Evolutionary conservation across 2,329 filamentous ascomycete genomes (phyloP), one percentile per base, ranked within the genome.

Genomic region (Delphinella strobiligena): DNA sequence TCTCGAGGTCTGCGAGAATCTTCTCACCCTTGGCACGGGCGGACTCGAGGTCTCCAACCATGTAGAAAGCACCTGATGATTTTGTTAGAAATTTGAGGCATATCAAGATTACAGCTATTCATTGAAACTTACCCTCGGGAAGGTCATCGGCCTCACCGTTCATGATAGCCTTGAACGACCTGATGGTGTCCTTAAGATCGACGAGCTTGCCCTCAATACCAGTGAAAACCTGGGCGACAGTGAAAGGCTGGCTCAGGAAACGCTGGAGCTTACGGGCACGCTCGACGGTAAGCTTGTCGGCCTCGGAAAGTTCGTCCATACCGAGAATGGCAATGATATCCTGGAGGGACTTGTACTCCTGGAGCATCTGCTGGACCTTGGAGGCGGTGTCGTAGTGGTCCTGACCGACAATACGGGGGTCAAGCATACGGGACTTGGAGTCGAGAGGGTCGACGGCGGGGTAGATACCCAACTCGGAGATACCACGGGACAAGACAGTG

Each of bases 271-370:
- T 96, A 76, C 91, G 89, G 69, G 91, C 91, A 80, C 91, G 91
- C 82, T 98, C 91, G 77, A 98, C 91, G 58, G 91, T 96, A 61
- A 98, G 80, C 82, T 98, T 95, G 71, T 98, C 91, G 59, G 84
- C 83, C 77, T 96, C 91, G 51, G 91, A 96, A 71, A 98, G 73
- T 68, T 98, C 91, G 70, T 98, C 91, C 91, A 98, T 96, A 82
- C 89, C 89, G 66, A 96, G 72, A 87, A 98, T 98, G 70, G 91
- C 91, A 76, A 60, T 61, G 80, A 98, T 98, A 75, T 98, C 91
- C 75, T 98, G 91, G 54, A 98, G 86, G 51, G 89, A 96, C 84
- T 96, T 96, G 84, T 98, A 98, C 78, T 96, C 91, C 74, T 98
- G 91, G 65, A 98, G 82, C 71, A 95, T 96, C 74, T 94, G 87